Base-by-base conservation (phyloP, 257 asterid genomes). In the Solanum phureja region DNA sequence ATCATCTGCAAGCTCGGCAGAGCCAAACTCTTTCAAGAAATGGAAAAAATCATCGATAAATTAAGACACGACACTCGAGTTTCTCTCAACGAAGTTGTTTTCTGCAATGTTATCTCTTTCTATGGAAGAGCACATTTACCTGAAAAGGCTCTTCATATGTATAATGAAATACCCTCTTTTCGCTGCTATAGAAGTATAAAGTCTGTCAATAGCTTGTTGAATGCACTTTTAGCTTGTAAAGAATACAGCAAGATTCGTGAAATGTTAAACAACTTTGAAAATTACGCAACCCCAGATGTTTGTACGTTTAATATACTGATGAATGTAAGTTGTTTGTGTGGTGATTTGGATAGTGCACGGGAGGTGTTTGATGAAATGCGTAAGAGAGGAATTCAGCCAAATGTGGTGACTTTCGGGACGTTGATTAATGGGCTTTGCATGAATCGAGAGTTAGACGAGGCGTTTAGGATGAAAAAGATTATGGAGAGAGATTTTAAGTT, bases 1-100 rank as follows among this genome's bases (percentile, higher is more conserved):
- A 94, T 95, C 92, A 93, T 96, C 90, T 88, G 94, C 91, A 95
- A 96, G 88, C 94, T 96, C 87, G 98, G 97, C 87, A 79, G 93
- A 81, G 99, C 95, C 87, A 94, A 92, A 87, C 91, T 96, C 98
- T 91, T 94, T 89, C 13, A 90, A 10, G 92, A 95, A 84, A 88
- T 96, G 98, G 98, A 96, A 89, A 84, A 2, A 34, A 49, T 96
- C 46, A 83, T 95, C 42, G 89, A 92, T 4, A 91, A 91, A 27
- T 79, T 96, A 87, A 93, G 86, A 29, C 74, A 69, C 0, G 97
- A 94, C 87, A 84, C 95, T 31, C 91, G 98, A 8, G 27, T 94
- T 29, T 38, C 87, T 11, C 95, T 98, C 1, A 88, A 92, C 62
- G 98, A 96, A 84, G 88, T 94, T 16, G 92, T 96, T 13, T 92